Evolutionary conservation across 352 stramenopile species (phyloP).

Genomic region (Phytophthora litchii): DNA sequence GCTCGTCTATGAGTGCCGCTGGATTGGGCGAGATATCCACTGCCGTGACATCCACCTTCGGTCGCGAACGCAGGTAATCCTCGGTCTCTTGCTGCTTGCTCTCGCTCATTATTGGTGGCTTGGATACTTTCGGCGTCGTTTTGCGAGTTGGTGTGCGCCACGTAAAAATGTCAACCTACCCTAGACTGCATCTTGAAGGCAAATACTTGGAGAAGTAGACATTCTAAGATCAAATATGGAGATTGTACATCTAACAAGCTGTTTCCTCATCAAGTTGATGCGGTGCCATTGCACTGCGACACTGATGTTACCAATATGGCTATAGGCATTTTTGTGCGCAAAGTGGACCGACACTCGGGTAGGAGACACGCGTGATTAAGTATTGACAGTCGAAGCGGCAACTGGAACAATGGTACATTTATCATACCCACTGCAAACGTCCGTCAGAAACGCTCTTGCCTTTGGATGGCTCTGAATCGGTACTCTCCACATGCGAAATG

Average conservation of each 20-base stretch:
- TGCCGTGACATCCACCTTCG: slow-evolving; percentile 66
- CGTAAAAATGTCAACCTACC: no score
- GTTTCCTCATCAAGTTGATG: neutral
- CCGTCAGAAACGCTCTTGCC: neutral
- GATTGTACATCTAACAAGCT: no score
- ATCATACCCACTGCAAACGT: neutral
- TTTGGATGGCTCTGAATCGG: no score
- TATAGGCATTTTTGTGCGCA: slow-evolving; percentile 10
- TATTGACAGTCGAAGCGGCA: neutral
- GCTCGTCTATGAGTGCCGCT: slow-evolving; percentile 68
- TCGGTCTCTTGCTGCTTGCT: slow-evolving; percentile 58
- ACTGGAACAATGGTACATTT: neutral
- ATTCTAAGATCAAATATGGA: no score
- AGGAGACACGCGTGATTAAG: neutral
- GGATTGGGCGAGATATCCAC: slow-evolving; percentile 88
- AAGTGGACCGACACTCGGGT: slow-evolving; percentile 12
- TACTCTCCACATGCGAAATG: no score
- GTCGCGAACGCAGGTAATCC: slow-evolving; percentile 51
- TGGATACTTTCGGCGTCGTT: slow-evolving; percentile 11
- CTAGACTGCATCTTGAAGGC: no score
- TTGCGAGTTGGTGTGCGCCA: neutral
- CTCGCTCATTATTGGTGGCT: slow-evolving; percentile 64
- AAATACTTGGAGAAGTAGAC: no score
- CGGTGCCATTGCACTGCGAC: slow-evolving; percentile 3
- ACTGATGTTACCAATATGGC: slow-evolving; percentile 19